Percentiles rank a stretch among this genome's conserved stretches.
Evolutionary conservation across 208 protist species (phyloP).

Genomic region (Acanthamoeba triangularis): DNA sequence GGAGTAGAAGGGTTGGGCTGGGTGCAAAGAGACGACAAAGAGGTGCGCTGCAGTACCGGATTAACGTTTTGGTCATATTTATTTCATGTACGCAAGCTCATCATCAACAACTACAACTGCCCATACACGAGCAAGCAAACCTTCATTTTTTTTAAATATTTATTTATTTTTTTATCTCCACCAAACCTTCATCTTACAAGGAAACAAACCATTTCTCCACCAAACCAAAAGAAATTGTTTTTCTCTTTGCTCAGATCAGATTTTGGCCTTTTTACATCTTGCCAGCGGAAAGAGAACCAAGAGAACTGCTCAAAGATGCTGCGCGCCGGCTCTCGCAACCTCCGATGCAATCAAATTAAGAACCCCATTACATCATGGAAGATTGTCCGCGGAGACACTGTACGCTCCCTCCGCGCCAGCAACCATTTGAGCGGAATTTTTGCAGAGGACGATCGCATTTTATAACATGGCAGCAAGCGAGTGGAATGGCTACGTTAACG

Average conservation of each 20-base stretch:
- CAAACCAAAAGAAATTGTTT: no score
- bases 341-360: not conserved
- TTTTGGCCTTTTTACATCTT: no score
- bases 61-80: not conserved
- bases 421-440: not conserved
- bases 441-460: not conserved
- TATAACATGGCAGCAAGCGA: no score
- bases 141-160: no score
- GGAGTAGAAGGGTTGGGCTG: not conserved
- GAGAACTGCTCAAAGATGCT: not conserved
- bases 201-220: no score
- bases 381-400: slow-evolving; percentile 49
- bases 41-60: not conserved
- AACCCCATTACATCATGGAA: not conserved
- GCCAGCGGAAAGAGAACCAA: not conserved
- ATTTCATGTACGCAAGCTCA: not conserved
- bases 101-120: not conserved
- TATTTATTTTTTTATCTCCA: no score
- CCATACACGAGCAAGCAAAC: no score
- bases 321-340: not conserved
- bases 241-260: no score
- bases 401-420: not conserved
- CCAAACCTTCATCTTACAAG: no score
- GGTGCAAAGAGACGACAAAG: not conserved
- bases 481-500: not conserved